Evolutionary conservation across 1,139 yeast genomes (phyloP), one percentile per base, ranked within the genome.

Genomic region (Protomyces inundatus): DNA sequence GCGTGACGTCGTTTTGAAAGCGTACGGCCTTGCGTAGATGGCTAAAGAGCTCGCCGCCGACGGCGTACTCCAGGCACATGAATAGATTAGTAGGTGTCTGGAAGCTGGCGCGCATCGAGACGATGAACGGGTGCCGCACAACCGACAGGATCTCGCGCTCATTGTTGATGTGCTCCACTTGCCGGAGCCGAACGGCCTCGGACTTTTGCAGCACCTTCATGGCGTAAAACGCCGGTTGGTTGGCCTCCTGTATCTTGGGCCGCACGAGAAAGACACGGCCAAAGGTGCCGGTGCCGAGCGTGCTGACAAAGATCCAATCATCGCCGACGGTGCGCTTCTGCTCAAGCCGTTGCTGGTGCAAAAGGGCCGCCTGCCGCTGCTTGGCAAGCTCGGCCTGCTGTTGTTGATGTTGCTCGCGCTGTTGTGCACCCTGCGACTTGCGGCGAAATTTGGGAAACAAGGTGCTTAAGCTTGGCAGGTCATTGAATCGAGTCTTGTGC

Each of bases 21-120:
- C 90, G 90, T 71, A 95, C 81, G 65, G 88, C 88, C 73, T 90
- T 90, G 75, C 93, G 98, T 71, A 93, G 93, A 74, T 93, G 99
- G 95, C 97, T 90, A 98, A 93, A 93, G 73, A 93, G 82, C 77
- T 93, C 99, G 75, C 99, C 99, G 66, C 98, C 99, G n/a, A 95
- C 86, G 63, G 93, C 87, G 73, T 90, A 93, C 75, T 93, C 98
- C 98, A 93, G 91, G n/a, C 95, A 98, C 77, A 95, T 93, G 76
- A 95, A 93, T 54, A 93, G 88, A 73, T 98, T 84, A 74, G 95
- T 91, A 70, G 93, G 98, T 0, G 98, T 93, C 77, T 93, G 99
- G 82, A 93, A 93, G 73, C 97, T 90, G 71, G 97, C 93, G 73
- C 87, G 93, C 68, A 95, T 79, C 71, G 90, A 90, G 70, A 93